Base-by-base conservation (phyloP, 2,329 filamentous ascomycete genomes). In the Leptographium wingfieldii region DNA sequence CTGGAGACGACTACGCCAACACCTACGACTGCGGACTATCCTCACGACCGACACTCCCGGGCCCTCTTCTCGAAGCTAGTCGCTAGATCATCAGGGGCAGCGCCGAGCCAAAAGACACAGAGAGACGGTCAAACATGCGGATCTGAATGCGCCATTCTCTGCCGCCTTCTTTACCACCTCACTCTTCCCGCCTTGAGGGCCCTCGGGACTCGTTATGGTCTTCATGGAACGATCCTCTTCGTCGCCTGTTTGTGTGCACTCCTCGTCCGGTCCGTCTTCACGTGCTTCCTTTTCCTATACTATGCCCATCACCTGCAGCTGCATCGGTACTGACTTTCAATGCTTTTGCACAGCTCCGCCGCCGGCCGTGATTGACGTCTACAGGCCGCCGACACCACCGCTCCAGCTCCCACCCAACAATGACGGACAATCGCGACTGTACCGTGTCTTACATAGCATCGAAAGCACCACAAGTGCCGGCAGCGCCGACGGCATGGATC, bases 161-260 rank as follows among this genome's bases (percentile, higher is more conserved):
- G 16, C 43, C 43, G 43, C n/a, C 22, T 11, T 29, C n/a, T 29
- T 51, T 57, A 16, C 55, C 14, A 19, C 31, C 19, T 14, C 46
- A 6, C 16, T n/a, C 31, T 22, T 61, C 66, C 64, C 68, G 70
- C 68, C 68, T 78, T 77, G 76, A 73, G 71, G 29, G 22, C 22
- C 22, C 71, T 56, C 12, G 10, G 22, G 38, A 46, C 38, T 72
- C 77, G 79, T 70, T 72, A 82, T 83, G 78, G 79, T 80, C 70
- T 79, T 80, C 72, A 82, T 83, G 80, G 79, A 83, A 73, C 79
- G 79, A 67, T 83, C 81, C 64, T 74, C 80, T 64, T 85, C 83
- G 65, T 84, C 83, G 71, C 80, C 82, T 67, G 81, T 82, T 72
- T 78, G 78, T 73, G 75, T 78, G 65, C 76, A 78, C 68, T 75